phyloP scores from a whole-genome alignment of 2,329 filamentous ascomycete species.

The Xylaria sp. region DNA sequence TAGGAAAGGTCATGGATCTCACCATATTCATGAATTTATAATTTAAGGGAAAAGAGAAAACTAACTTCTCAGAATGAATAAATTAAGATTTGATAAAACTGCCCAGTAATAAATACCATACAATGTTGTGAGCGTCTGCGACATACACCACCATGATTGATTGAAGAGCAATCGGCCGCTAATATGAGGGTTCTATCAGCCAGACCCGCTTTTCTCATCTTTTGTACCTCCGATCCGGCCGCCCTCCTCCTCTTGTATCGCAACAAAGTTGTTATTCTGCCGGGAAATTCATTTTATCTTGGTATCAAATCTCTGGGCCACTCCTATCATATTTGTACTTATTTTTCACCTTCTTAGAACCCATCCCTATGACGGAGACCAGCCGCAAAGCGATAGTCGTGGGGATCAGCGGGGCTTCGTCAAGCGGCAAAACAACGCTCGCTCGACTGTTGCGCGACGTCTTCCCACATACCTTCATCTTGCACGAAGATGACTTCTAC shows the following conservation, averaged over 20 bases:
- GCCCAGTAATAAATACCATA: not conserved
- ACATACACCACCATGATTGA: not conserved
- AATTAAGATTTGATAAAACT: not conserved
- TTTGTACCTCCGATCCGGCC: slow-evolving; percentile 14
- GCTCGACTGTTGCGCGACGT: slow-evolving; percentile 84
- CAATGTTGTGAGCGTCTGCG: not conserved
- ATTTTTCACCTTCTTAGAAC: not conserved
- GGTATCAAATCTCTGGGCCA: not conserved
- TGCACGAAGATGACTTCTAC: slow-evolving; percentile 98
- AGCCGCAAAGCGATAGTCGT: slow-evolving; percentile 70
- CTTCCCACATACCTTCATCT: slow-evolving; percentile 80
- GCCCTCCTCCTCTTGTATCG: slow-evolving; percentile 9
- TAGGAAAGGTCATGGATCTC: not conserved
- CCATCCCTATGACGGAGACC: slow-evolving; percentile 27
- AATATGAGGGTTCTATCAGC: slow-evolving; percentile 4
- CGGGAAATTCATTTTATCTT: not conserved
- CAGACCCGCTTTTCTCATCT: slow-evolving; percentile 30
- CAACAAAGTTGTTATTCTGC: not conserved
- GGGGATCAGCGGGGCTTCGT: slow-evolving; percentile 89
- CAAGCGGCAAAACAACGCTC: slow-evolving; percentile 94
- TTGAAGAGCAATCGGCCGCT: not conserved
- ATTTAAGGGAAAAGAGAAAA: not conserved
- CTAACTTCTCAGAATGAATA: not conserved
- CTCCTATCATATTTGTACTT: not conserved
- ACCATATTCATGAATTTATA: not conserved